These are phyloP conservation scores for Ormosia semicastrata DNA, from an alignment of 306 rosid genomes.

Conservation along the genomic window DNA sequence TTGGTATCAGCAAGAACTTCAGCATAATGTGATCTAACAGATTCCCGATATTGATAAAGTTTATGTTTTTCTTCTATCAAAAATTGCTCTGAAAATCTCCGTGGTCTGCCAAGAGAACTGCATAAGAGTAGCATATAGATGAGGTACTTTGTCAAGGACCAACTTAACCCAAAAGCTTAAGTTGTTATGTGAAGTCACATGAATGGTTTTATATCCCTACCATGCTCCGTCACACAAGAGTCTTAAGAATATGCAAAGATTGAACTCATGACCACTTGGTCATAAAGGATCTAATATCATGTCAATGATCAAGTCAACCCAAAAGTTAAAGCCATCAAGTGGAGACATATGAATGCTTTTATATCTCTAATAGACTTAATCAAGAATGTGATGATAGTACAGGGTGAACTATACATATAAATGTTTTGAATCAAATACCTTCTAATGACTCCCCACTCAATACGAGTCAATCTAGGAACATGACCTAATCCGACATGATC, in stretches of 20 bases:
- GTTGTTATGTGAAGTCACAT: not conserved
- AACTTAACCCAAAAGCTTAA: slow-evolving; percentile 18
- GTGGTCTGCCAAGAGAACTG: slow-evolving; percentile 96
- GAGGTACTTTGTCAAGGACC: slow-evolving; percentile 12
- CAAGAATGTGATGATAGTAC: slow-evolving; percentile 13
- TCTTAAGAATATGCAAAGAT: slow-evolving; percentile 9
- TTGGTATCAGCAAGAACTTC: slow-evolving; percentile 81
- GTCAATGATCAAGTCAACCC: slow-evolving; percentile 7
- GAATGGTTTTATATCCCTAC: not conserved
- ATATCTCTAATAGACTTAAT: slow-evolving; percentile 13
- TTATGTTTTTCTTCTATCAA: slow-evolving; percentile 81
- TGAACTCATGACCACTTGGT: not conserved
- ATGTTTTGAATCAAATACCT: slow-evolving; percentile 56
- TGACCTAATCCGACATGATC: slow-evolving; percentile 94
- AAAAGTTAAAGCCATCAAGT: slow-evolving; percentile 17
- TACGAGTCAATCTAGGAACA: slow-evolving; percentile 90
- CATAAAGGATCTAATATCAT: slow-evolving; percentile 16
- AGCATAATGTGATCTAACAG: slow-evolving; percentile 85
- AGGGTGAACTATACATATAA: slow-evolving; percentile 18
- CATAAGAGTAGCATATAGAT: slow-evolving; percentile 37
- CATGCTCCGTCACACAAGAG: not conserved
- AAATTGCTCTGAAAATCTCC: slow-evolving; percentile 85
- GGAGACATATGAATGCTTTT: slow-evolving; percentile 12
- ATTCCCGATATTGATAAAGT: slow-evolving; percentile 84
- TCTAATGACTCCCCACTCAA: slow-evolving; percentile 96